A percentile compares a stretch with the other conserved stretches of the same genome.
phyloP scores from a whole-genome alignment of 1,139 yeast genomes.

The Magnusiomyces ingens region DNA sequence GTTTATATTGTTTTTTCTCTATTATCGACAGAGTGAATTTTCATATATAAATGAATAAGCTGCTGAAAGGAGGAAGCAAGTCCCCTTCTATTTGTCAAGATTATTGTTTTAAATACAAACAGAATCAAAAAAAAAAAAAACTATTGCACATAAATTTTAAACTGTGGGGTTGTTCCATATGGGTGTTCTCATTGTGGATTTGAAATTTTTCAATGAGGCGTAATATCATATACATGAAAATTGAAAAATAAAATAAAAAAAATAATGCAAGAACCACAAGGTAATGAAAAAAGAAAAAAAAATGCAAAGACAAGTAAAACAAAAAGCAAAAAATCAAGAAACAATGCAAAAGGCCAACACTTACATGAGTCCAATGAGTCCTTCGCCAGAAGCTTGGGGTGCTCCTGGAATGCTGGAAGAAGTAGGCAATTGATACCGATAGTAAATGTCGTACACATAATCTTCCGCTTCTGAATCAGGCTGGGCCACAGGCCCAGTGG shows the following conservation, averaged over 20 bases:
- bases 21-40: background rate
- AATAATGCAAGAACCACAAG: too few relatives aligned
- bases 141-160: background rate
- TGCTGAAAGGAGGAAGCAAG: too few relatives aligned
- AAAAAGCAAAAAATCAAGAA: background rate
- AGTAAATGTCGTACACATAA: slow-evolving; percentile 86
- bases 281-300: background rate
- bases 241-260: too few relatives aligned
- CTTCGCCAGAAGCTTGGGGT: background rate
- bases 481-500: background rate
- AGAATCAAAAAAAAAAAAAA: background rate
- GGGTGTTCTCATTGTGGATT: too few relatives aligned
- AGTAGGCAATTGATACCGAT: slow-evolving; percentile 34
- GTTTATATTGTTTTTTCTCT: background rate
- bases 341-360: background rate
- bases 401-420: background rate
- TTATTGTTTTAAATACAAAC: background rate
- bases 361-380: slow-evolving; percentile 7
- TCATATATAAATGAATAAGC: too few relatives aligned
- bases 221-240: too few relatives aligned
- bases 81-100: background rate
- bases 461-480: slow-evolving; percentile 33
- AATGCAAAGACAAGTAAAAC: background rate
- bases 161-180: too few relatives aligned
- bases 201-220: too few relatives aligned